A percentile compares a stretch with the other conserved stretches of the same genome.
These are phyloP conservation scores for Lycium ferocissimum DNA, from an alignment of 257 asterid species.

Conservation along the genomic window DNA sequence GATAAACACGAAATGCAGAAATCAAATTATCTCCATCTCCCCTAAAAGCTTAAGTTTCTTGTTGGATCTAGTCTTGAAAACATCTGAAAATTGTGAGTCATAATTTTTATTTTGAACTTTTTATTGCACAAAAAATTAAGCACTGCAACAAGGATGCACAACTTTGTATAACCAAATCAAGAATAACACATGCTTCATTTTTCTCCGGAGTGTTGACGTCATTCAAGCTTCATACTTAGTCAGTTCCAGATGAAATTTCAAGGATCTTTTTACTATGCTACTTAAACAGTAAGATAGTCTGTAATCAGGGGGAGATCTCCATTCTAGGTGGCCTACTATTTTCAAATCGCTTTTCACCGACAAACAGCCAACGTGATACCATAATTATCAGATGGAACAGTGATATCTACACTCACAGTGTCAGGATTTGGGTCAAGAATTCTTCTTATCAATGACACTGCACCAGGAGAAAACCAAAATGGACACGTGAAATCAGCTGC, in stretches of 20 bases:
- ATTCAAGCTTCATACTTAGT: neutral
- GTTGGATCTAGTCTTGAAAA: neutral
- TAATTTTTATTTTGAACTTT: neutral
- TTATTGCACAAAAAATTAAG: neutral
- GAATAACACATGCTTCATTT: neutral
- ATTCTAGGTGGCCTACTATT: neutral
- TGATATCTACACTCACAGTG: constrained; percentile 58
- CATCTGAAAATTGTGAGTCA: neutral
- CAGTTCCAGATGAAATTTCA: neutral
- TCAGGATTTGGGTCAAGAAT: constrained; percentile 85
- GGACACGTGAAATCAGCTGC: constrained; percentile 88
- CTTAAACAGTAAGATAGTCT: neutral
- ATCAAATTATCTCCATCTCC: neutral
- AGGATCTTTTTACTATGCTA: neutral
- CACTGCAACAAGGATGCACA: neutral
- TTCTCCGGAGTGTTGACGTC: neutral
- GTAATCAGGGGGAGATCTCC: neutral
- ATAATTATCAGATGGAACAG: neutral
- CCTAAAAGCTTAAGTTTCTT: neutral
- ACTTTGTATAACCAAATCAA: neutral
- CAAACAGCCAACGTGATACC: neutral
- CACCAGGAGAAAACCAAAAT: constrained; percentile 82
- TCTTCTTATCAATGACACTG: constrained; percentile 64
- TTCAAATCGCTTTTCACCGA: neutral
- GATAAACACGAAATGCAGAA: neutral